phyloP scores from a whole-genome alignment of 805 yeast genomes.

The Hyphopichia homilentoma region DNA sequence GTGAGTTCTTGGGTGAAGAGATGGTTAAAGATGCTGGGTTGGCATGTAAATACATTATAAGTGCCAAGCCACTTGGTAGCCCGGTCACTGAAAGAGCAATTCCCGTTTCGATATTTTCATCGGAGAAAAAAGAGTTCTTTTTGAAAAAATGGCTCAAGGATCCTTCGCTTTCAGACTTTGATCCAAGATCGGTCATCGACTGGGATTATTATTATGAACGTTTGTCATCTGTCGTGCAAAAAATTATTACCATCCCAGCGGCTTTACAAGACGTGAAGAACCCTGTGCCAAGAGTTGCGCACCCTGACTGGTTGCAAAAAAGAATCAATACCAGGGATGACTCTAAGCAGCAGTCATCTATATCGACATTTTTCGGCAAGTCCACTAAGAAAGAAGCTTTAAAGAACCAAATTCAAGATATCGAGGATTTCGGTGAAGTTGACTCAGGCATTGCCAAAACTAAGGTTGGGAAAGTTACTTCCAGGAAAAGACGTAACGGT shows the following conservation, averaged over 20 bases:
- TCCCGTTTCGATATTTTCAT: conserved; percentile 92
- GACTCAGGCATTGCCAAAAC: conserved; percentile 23
- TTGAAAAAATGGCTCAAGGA: conserved; percentile 86
- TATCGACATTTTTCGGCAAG: conserved; percentile 54
- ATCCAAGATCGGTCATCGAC: conserved; percentile 84
- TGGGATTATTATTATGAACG: conserved; percentile 93
- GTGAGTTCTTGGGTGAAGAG: conserved; percentile 92
- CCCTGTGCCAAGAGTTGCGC: conserved; percentile 92
- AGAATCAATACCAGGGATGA: conserved; percentile 60
- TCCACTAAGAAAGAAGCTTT: conserved; percentile 39
- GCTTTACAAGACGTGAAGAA: conserved; percentile 83
- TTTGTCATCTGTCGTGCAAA: conserved; percentile 87
- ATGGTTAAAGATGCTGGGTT: conserved; percentile 96
- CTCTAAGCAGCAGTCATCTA: conserved; percentile 65
- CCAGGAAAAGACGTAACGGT: conserved; percentile 40
- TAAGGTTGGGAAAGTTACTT: conserved; percentile 44
- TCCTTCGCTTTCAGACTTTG: conserved; percentile 70
- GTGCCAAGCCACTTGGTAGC: conserved; percentile 74
- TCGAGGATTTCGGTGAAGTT: conserved; percentile 64
- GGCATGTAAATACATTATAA: conserved; percentile 90
- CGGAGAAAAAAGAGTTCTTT: conserved; percentile 76
- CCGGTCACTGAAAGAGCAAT: conserved; percentile 96
- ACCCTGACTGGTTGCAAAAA: conserved; percentile 88
- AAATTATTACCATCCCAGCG: conserved; percentile 95
- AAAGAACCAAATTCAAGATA: conserved; percentile 50